Percentiles rank a stretch among this genome's conserved stretches.
These are phyloP conservation scores for Corynascus novoguineensis DNA, from an alignment of 495 filamentous ascomycete genomes.

Conservation along the genomic window DNA sequence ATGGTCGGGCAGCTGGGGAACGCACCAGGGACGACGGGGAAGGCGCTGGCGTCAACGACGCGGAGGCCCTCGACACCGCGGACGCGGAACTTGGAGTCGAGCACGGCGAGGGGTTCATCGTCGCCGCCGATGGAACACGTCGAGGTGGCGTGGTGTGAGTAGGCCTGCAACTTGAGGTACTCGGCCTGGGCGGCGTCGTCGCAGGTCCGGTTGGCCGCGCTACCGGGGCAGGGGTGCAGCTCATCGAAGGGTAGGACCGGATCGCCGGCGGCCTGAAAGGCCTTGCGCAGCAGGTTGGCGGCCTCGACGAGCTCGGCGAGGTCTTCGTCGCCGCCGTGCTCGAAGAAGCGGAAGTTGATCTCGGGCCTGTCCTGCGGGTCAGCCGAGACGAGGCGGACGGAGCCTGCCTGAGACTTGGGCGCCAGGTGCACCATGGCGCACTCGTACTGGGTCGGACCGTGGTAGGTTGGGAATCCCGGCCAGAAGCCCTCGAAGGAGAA, in stretches of 20 bases:
- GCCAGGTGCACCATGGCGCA: slow-evolving; percentile 46
- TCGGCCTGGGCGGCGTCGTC: slow-evolving; percentile 37
- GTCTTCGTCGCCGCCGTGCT: slow-evolving; percentile 35
- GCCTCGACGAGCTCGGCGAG: slow-evolving; percentile 48
- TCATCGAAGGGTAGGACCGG: slow-evolving; percentile 36
- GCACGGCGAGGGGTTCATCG: slow-evolving; percentile 43
- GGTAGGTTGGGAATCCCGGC: slow-evolving; percentile 42
- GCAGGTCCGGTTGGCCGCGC: slow-evolving; percentile 26
- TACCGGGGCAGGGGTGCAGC: slow-evolving; percentile 37
- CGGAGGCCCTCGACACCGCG: slow-evolving; percentile 43
- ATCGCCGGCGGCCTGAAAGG: slow-evolving; percentile 29
- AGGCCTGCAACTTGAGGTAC: slow-evolving; percentile 44
- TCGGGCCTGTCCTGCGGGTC: slow-evolving; percentile 51
- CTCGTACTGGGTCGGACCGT: slow-evolving; percentile 37
- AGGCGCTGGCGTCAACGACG: slow-evolving; percentile 52
- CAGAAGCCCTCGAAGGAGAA: slow-evolving; percentile 47
- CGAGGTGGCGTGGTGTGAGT: slow-evolving; percentile 48
- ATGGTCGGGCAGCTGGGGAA: slow-evolving; percentile 57
- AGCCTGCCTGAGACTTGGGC: slow-evolving; percentile 47
- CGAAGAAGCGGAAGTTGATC: slow-evolving; percentile 55
- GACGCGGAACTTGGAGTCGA: slow-evolving; percentile 50
- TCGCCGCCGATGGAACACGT: slow-evolving; percentile 47
- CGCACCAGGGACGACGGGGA: slow-evolving; percentile 52
- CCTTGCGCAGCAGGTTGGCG: slow-evolving; percentile 44
- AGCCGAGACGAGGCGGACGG: slow-evolving; percentile 42